Base-by-base conservation (phyloP, 768 basidiomycete genomes). In the Kwoniella dejecticola region DNA sequence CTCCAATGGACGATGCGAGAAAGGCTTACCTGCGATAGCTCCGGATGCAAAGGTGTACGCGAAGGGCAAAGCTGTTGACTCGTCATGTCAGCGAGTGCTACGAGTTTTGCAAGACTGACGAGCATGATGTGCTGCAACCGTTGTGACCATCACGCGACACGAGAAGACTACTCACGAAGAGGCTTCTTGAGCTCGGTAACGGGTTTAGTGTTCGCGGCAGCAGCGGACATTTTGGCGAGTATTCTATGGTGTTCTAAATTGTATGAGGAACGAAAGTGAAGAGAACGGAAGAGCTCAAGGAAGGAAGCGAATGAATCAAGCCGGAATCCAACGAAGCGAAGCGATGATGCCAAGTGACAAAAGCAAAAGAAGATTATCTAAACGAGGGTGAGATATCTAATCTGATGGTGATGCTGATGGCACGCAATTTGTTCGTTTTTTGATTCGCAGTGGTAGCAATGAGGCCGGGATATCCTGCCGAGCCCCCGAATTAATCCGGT, bases 1-100 rank as follows among this genome's bases (percentile, higher is more conserved):
- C 21, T 13, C n/a, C 48, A 44, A 30, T 24, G 88, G 87, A 3
- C 88, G 88, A 19, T n/a, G 12, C 33, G 26, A 36, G 2, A n/a
- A 19, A 44, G 30, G 66, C 65, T 90, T 85, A 58, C 95, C 95
- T 65, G 96, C 96, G 70, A 98, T 93, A 4, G 95, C 96, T 46
- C 96, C 96, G 0, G 95, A 93, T 0, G 88, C 84, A 75, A 99
- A 98, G 73, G 90, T 96, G 65, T 92, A 81, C 17, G 72, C 71
- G 72, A 81, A 81, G 2, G 81, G 81, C 12, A 81, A 70, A 24
- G 80, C 79, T 81, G 58, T 26, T 2, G 5, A 33, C 33, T n/a
- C 49, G 38, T 8, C 30, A 49, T 29, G 29, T 65, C 60, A 59
- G 57, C 57, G 33, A 36, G 33, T 36, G 7, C 7, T 36, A 36